phyloP scores from a whole-genome alignment of 2,329 filamentous ascomycete genomes.

The Sphaerulina vaccinii region DNA sequence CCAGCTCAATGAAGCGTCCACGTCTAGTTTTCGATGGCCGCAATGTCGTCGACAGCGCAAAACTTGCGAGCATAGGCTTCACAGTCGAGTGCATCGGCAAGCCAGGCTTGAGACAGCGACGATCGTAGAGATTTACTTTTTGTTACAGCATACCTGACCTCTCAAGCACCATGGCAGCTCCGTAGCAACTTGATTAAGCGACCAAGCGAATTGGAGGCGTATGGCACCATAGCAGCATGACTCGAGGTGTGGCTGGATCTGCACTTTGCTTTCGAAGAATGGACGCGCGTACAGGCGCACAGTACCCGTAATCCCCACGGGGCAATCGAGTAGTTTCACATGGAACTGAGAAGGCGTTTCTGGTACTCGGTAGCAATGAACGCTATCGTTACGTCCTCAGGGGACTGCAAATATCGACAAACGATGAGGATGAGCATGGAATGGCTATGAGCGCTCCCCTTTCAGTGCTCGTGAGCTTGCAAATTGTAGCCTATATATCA shows the following conservation, averaged over 20 bases:
- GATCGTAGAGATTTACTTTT: constrained; percentile 14
- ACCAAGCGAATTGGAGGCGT: too few relatives aligned
- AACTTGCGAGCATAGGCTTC: constrained; percentile 38
- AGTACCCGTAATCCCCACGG: background rate
- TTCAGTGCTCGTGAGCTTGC: background rate
- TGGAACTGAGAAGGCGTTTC: background rate
- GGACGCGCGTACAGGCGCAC: background rate
- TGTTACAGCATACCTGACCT: too few relatives aligned
- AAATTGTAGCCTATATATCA: too few relatives aligned
- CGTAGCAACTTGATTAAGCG: too few relatives aligned
- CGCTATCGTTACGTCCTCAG: background rate
- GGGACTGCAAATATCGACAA: background rate
- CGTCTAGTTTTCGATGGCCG: constrained; percentile 41
- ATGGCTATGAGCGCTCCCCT: background rate
- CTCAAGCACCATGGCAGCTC: too few relatives aligned
- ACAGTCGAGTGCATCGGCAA: constrained; percentile 39
- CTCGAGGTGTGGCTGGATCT: background rate
- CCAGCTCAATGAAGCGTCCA: constrained; percentile 36
- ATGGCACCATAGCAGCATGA: too few relatives aligned
- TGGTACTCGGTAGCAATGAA: background rate
- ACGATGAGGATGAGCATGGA: background rate
- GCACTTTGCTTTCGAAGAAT: background rate
- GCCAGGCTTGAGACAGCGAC: constrained; percentile 19
- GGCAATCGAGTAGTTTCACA: background rate
- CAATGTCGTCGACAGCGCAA: constrained; percentile 37